phyloP scores from a whole-genome alignment of 208 protist genomes.

The Leishmania mexicana region DNA sequence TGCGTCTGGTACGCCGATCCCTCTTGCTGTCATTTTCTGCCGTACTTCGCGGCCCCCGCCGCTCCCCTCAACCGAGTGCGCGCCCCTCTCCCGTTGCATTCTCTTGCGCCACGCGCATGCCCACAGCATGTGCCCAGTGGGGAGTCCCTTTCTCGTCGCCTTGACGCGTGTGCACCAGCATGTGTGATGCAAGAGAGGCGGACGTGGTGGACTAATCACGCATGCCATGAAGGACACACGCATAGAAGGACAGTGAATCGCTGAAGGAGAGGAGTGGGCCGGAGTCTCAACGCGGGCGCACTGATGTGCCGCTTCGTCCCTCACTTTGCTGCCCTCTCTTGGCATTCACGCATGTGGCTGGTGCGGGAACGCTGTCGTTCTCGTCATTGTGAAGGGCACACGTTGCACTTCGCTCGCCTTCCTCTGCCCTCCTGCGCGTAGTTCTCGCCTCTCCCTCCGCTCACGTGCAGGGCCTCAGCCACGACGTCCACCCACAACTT shows the following conservation, averaged over 20 bases:
- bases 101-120: background rate
- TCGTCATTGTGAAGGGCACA: background rate
- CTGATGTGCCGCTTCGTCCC: background rate
- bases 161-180: background rate
- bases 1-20: background rate
- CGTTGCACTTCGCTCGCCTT: background rate
- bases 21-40: conserved; percentile 18
- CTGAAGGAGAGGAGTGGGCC: background rate
- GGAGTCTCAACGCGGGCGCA: background rate
- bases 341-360: background rate
- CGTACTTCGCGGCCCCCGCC: background rate
- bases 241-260: background rate
- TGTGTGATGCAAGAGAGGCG: background rate
- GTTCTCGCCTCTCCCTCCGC: background rate
- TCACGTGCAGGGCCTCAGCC: background rate
- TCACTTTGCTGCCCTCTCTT: background rate
- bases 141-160: background rate
- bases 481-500: background rate
- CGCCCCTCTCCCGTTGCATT: background rate
- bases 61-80: background rate
- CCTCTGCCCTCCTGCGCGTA: background rate
- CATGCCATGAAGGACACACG: background rate
- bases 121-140: background rate
- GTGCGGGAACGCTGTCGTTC: background rate
- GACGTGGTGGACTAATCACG: background rate